Percentiles rank a stretch among this genome's conserved stretches.
These are phyloP conservation scores for Ceratobasidium sp. DNA, from an alignment of 1,284 basidiomycete species.

Conservation along the genomic window DNA sequence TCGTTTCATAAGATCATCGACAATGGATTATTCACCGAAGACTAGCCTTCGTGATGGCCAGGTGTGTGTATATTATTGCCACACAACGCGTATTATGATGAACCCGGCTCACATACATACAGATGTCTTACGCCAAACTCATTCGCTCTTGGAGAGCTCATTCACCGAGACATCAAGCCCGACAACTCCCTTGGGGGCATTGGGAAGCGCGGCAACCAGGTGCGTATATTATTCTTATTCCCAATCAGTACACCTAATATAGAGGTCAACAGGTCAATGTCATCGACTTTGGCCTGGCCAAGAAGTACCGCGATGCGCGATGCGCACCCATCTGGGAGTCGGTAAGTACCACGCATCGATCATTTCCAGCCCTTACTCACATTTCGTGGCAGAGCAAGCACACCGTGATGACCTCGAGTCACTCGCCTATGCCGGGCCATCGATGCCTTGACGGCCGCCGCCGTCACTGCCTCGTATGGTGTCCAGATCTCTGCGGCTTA, in stretches of 20 bases:
- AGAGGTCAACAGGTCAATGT: constrained; percentile 81
- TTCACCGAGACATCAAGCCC: constrained; percentile 24
- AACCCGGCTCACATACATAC: background rate
- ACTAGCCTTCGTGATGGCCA: background rate
- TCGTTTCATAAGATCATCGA: background rate
- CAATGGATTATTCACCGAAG: background rate
- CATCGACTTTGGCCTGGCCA: constrained; percentile 99
- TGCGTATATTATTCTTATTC: constrained; percentile 84
- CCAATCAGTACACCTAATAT: constrained; percentile 50
- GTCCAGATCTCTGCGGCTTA: no score
- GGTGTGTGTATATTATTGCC: background rate
- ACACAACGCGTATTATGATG: no score
- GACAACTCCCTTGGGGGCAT: background rate
- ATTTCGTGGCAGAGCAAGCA: constrained; percentile 75
- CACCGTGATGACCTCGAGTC: constrained; percentile 97
- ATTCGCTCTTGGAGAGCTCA: no score
- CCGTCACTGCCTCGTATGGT: no score
- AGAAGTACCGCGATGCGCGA: constrained; percentile 99
- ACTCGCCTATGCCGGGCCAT: constrained; percentile 81
- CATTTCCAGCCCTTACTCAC: background rate
- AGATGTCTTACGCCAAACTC: background rate
- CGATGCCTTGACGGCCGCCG: no score
- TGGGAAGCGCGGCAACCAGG: constrained; percentile 11
- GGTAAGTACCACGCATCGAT: constrained; percentile 54
- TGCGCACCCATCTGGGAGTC: constrained; percentile 98